These are phyloP conservation scores for Westerdykella sp. DNA, from an alignment of 2,329 filamentous ascomycete species.

Conservation along the genomic window DNA sequence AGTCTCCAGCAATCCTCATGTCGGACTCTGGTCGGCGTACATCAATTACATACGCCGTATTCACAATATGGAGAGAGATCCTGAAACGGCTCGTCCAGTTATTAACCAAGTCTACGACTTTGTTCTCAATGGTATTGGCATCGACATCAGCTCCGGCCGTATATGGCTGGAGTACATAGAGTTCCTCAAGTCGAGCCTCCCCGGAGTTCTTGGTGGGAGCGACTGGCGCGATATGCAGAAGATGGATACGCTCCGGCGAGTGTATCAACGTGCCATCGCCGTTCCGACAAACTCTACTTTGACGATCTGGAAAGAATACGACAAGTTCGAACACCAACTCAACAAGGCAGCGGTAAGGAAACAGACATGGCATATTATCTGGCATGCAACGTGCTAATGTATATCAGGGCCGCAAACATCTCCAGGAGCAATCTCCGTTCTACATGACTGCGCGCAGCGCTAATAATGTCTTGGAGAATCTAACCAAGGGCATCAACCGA, in stretches of 20 bases:
- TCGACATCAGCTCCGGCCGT: constrained; percentile 81
- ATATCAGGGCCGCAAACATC: constrained; percentile 75
- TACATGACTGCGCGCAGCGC: constrained; percentile 96
- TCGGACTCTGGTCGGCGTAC: constrained; percentile 87
- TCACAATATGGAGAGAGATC: constrained; percentile 79
- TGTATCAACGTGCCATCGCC: constrained; percentile 83
- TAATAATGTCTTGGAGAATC: constrained; percentile 83
- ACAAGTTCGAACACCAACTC: constrained; percentile 87
- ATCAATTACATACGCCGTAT: constrained; percentile 90
- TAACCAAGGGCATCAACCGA: constrained; percentile 68
- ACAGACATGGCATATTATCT: neutral
- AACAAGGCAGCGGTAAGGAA: constrained; percentile 79
- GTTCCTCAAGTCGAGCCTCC: constrained; percentile 74
- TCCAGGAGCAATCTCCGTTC: constrained; percentile 84
- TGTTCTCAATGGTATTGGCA: constrained; percentile 80
- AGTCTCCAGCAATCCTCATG: constrained; percentile 70
- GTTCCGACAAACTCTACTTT: constrained; percentile 81
- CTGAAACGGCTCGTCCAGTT: constrained; percentile 68
- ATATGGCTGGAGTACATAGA: constrained; percentile 95
- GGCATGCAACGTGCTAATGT: constrained; percentile 11
- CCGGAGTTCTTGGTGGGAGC: constrained; percentile 75
- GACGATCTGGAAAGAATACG: constrained; percentile 92
- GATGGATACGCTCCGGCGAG: constrained; percentile 87
- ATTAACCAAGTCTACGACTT: constrained; percentile 88
- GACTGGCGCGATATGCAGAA: constrained; percentile 98